Base-by-base conservation (phyloP, 306 rosid species). In the Lathyrus aphaca region DNA sequence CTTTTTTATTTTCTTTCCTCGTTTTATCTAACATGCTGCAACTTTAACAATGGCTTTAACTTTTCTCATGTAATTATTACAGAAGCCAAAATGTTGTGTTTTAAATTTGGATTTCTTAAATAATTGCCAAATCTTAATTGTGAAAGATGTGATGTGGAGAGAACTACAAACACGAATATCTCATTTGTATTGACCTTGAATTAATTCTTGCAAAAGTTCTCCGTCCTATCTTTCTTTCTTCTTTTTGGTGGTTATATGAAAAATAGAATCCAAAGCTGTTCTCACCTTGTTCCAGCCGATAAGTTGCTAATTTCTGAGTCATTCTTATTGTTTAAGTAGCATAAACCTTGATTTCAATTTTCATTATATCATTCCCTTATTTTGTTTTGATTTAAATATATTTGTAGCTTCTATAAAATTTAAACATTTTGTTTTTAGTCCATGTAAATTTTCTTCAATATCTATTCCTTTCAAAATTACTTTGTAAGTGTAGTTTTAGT, bases 111-210 rank as follows among this genome's bases (percentile, higher is more conserved):
- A 66, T 79, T 69, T 71, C 62, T 29, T 44, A 25, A 53, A 9
- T 30, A 38, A 42, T 61, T 42, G 25, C 18, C 58, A 66, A 7
- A 18, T 67, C 55, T 54, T 56, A 49, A 62, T 61, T 67, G 48
- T 62, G 69, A 59, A 72, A 72, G 60, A 65, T 50, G 37, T 65
- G 66, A 49, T 58, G 62, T 27, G 37, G 17, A 66, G 72, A 71
- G 32, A 80, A 38, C 37, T 14, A 23, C 79, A 16, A 66, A 68
- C 39, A 9, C 38, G 23, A 73, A 61, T 73, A 44, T 55, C 2
- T 4, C 56, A 21, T 74, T 59, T 15, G 42, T 7, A 21, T 23
- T 14, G 55, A 19, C 15, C 35, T 58, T 67, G 67, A 60, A 10
- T 14, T 23, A 66, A 69, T 43, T 48, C 55, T 21, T 40, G 54